Evolutionary conservation across 2,329 filamentous ascomycete species (phyloP).

Genomic region (Fusarium subglutinans): DNA sequence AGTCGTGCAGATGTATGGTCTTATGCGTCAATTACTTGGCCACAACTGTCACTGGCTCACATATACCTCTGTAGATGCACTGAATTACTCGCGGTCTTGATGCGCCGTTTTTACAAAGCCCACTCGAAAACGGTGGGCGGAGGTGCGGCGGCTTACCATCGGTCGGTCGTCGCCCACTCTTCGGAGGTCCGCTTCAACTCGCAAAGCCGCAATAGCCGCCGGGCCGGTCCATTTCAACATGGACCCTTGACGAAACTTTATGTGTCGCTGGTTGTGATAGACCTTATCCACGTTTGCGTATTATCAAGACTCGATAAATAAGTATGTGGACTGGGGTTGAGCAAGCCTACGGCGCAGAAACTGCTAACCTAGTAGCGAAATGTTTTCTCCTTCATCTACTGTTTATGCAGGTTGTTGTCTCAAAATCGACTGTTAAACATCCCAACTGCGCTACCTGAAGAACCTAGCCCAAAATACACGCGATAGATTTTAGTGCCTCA

Average conservation of each 20-base stretch:
- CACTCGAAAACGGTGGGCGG: conserved; percentile 21
- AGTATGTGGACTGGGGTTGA: background rate
- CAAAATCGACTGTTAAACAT: conserved; percentile 23
- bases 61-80: background rate
- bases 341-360: conserved; percentile 15
- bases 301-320: background rate
- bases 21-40: background rate
- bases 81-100: conserved; percentile 5
- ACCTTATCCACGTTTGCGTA: background rate
- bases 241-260: conserved; percentile 18
- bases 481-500: conserved; percentile 21
- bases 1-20: background rate
- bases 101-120: conserved; percentile 20
- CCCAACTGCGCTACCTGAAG: conserved; percentile 26
- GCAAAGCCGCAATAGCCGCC: conserved; percentile 44
- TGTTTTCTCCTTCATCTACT: conserved; percentile 8
- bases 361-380: background rate
- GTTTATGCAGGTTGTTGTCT: conserved; percentile 19
- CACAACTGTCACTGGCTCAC: background rate
- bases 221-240: conserved; percentile 39
- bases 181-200: conserved; percentile 26
- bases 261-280: conserved; percentile 1
- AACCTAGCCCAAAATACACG: conserved; percentile 27
- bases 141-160: conserved; percentile 34
- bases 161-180: conserved; percentile 29